Evolutionary conservation across 148 eudicot species (phyloP), one percentile per base, ranked within the genome.

Genomic region (Diospyros kaki): DNA sequence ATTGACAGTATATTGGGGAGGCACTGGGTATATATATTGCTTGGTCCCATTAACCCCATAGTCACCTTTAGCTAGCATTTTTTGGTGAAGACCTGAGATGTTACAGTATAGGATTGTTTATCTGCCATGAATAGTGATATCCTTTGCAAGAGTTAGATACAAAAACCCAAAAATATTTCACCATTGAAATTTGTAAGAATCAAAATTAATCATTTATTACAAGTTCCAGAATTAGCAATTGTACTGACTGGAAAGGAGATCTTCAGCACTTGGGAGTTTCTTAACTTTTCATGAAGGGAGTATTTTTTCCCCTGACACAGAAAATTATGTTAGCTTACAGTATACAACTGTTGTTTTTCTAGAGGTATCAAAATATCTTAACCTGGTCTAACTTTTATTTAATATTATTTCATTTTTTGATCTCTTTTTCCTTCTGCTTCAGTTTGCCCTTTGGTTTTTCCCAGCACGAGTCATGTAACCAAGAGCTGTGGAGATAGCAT

Each of bases 391-490:
- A 18, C 18, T 59, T 59, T 18, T 14, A 7, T 5, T 9, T 56
- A 6, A 13, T 10, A 8, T 56, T 56, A 48, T 4, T 4, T 48
- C 8, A 38, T 39, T 38, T 71, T 8, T 28, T 66, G 5, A 17
- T 78, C 13, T n/a, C 7, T 44, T 61, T 68, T 72, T 73, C 38
- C 73, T 75, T 75, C 50, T 58, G n/a, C 68, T 62, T 81, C 91
- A 95, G 98, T 86, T 58, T 95, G 98, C 77, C 98, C 98, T 56
- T 82, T 95, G 80, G 80, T 84, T 48, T 91, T 92, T 64, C 96
- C 98, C 51, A 88, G 76, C 63, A 84, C 86, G 74, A 81, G 74
- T 67, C 85, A 64, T 68, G 83, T 95, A 66, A 79, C 74, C 18
- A 80, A 79, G 81, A 81, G 81, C 59, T 95, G 98, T 81, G 84